These are phyloP conservation scores for Nothopassalora personata DNA, from an alignment of 2,329 filamentous ascomycete species.

Conservation along the genomic window DNA sequence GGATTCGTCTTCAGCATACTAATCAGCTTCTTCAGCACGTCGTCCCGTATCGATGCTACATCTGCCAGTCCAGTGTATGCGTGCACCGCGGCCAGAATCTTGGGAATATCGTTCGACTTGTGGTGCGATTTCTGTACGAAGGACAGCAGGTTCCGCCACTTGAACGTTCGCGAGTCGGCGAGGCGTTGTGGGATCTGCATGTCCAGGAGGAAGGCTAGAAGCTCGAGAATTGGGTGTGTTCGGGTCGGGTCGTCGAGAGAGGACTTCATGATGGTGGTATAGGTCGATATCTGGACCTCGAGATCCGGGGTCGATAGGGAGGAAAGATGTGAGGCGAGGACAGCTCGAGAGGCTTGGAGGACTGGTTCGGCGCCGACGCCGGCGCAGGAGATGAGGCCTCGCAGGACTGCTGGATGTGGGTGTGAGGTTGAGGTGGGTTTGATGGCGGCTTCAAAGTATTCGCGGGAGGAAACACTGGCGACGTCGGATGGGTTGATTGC, in stretches of 20 bases:
- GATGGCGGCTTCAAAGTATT: conserved; percentile 23
- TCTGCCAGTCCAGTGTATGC: conserved; percentile 67
- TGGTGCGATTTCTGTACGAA: conserved; percentile 73
- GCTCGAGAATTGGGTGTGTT: conserved; percentile 61
- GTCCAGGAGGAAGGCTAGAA: conserved; percentile 64
- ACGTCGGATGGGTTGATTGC: conserved; percentile 12
- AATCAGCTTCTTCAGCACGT: conserved; percentile 63
- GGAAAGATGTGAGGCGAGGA: conserved; percentile 49
- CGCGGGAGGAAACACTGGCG: conserved; percentile 22
- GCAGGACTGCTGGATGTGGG: conserved; percentile 48
- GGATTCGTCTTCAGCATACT: conserved; percentile 69
- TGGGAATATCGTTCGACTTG: conserved; percentile 75
- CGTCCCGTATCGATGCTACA: conserved; percentile 47
- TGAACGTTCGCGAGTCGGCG: conserved; percentile 46
- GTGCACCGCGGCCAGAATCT: conserved; percentile 72
- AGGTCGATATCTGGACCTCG: conserved; percentile 17
- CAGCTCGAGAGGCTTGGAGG: conserved; percentile 62
- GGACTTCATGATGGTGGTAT: conserved; percentile 21
- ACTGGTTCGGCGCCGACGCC: conserved; percentile 74
- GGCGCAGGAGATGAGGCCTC: conserved; percentile 66
- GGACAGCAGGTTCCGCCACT: conserved; percentile 60
- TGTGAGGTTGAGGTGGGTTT: conserved; percentile 17
- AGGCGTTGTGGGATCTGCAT: conserved; percentile 41
- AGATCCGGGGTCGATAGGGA: conserved; percentile 5
- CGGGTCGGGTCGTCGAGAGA: conserved; percentile 13